Evolutionary conservation across 179 eudicot genomes (phyloP), one percentile per base, ranked within the genome.

Genomic region (Actinidia arguta): DNA sequence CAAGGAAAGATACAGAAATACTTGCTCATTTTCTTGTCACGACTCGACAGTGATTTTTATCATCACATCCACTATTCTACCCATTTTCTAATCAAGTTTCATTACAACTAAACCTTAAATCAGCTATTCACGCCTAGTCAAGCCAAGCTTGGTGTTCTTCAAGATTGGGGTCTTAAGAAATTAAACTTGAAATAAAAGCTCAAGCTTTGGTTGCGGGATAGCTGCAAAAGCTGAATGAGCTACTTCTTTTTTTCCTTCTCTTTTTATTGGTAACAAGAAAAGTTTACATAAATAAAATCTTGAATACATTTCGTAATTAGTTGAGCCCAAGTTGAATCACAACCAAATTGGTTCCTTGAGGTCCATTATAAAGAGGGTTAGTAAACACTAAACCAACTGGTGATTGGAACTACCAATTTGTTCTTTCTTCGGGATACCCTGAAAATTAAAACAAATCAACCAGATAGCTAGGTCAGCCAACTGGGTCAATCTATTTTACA

Each of bases 1-100:
- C 7, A 24, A 78, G 25, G 72, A 17, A 36, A 56, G 17, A 24
- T 62, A 71, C 51, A 47, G 55, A 71, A 71, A 58, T 20, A 22
- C 54, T 77, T 17, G 78, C n/a, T 46, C 42, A 77, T 78, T 62
- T 59, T 47, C 71, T 71, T 71, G 6, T 2, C 75, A 71, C 7
- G 24, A 44, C 80, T 46, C 63, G 8, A 11, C 17, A 25, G 50
- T 51, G n/a, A 31, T 42, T 55, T 31, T 75, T 55, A 55, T 75
- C 78, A 54, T 54, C 25, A 51, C 18, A 51, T 22, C 36, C 36
- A 51, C 31, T 66, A 64, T 17, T 62, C 11, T 2, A 17, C 27
- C 17, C 11, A 8, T 75, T 48, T 27, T 73, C 8, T 24, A 67
- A 31, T 68, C 0, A 66, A 78, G 10, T 66, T 7, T 39, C 72